These are phyloP conservation scores for Chiua sp. DNA, from an alignment of 1,284 basidiomycete species.

Conservation along the genomic window DNA sequence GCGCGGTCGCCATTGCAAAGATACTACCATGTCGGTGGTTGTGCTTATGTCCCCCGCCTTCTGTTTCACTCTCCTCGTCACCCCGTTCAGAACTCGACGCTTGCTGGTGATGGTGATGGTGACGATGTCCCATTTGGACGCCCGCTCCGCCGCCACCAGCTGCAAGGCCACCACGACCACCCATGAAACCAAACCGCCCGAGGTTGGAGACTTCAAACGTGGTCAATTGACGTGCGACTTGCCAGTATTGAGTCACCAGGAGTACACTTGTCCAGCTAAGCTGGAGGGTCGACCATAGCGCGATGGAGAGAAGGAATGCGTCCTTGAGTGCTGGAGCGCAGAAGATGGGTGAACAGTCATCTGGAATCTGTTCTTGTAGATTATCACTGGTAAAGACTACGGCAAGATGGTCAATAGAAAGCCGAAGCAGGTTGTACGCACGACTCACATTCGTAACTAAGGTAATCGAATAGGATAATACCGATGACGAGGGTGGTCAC, in stretches of 20 bases:
- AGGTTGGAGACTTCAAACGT: slow-evolving; percentile 96
- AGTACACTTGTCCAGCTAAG: slow-evolving; percentile 93
- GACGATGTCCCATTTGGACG: slow-evolving; percentile 76
- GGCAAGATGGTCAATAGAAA: slow-evolving; percentile 2
- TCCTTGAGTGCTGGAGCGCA: slow-evolving; percentile 78
- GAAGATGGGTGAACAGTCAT: slow-evolving; percentile 69
- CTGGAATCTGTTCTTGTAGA: slow-evolving; percentile 51
- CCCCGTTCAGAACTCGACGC: slow-evolving; percentile 30
- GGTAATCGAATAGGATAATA: slow-evolving; percentile 81
- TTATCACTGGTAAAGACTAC: slow-evolving; percentile 56
- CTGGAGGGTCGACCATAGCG: slow-evolving; percentile 89
- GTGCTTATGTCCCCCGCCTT: slow-evolving; percentile 50
- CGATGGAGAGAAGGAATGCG: slow-evolving; percentile 83
- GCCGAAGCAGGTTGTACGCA: slow-evolving; percentile 2
- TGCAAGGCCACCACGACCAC: slow-evolving; percentile 94
- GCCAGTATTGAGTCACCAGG: slow-evolving; percentile 87
- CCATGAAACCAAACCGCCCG: slow-evolving; percentile 97
- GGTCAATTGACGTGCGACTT: slow-evolving; percentile 94
- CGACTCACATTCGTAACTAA: slow-evolving; percentile 79
- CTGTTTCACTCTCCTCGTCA: slow-evolving; percentile 66
- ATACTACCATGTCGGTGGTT: slow-evolving; percentile 47
- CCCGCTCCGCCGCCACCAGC: slow-evolving; percentile 85
- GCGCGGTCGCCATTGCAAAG: slow-evolving; percentile 34
- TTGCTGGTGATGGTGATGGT: slow-evolving; percentile 49
- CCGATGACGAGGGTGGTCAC: slow-evolving; percentile 85